A percentile compares a stretch with the other conserved stretches of the same genome.
Evolutionary conservation across 805 yeast genomes (phyloP).

Genomic region (Candida chauliodis): DNA sequence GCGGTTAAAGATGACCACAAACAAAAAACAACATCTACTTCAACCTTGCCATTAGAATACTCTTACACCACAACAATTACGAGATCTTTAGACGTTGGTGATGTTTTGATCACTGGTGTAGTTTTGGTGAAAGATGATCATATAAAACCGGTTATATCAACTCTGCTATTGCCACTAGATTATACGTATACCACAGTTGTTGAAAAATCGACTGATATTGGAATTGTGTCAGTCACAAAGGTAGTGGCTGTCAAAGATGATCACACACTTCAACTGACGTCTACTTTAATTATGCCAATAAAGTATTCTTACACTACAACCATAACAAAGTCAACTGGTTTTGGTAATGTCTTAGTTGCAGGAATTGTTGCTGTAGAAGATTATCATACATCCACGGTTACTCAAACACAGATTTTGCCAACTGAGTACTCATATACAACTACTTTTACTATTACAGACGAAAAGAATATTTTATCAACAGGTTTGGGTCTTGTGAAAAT

Average conservation of each 20-base stretch:
- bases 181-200: too few species aligned
- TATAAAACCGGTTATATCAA: neutral
- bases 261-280: neutral
- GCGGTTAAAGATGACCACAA: too few species aligned
- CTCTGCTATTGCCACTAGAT: too few species aligned
- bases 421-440: neutral
- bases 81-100: neutral
- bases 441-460: too few species aligned
- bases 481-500: too few species aligned
- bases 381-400: neutral
- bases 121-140: neutral
- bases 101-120: neutral
- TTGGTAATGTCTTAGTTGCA: neutral
- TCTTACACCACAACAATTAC: neutral
- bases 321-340: neutral
- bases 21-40: too few species aligned
- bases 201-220: too few species aligned
- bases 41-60: neutral
- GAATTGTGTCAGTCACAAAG: neutral
- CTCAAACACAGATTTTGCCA: neutral
- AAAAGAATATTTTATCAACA: too few species aligned
- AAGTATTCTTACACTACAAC: neutral
- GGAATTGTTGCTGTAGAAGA: neutral
- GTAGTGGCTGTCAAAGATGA: neutral
- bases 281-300: neutral